These are phyloP conservation scores for Vitellaria paradoxa DNA, from an alignment of 179 eudicot species.

Conservation along the genomic window DNA sequence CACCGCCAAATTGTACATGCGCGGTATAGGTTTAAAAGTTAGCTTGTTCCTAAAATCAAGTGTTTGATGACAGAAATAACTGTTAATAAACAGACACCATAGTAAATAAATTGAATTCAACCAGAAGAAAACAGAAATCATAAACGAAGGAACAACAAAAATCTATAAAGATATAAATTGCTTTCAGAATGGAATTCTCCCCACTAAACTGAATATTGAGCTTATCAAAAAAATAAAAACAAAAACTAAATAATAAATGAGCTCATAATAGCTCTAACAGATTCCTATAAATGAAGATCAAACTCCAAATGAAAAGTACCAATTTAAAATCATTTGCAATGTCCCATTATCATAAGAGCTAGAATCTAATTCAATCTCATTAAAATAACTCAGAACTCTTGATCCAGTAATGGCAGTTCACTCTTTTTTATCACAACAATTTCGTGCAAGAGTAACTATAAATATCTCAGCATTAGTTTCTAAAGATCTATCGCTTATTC, in stretches of 20 bases:
- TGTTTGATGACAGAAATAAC: background rate
- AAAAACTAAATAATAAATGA: background rate
- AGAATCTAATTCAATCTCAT: background rate
- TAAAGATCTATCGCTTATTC: background rate
- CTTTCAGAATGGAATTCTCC: background rate
- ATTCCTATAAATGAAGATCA: background rate
- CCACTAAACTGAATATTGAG: background rate
- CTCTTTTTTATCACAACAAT: background rate
- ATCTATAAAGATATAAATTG: background rate
- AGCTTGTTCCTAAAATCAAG: background rate
- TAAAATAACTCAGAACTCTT: background rate
- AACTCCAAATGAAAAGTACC: background rate
- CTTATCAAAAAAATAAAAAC: background rate
- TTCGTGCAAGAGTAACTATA: background rate
- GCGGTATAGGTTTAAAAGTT: background rate
- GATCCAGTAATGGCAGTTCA: background rate
- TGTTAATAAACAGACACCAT: background rate
- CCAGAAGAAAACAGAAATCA: background rate
- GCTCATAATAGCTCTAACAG: constrained; percentile 3
- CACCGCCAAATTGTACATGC: background rate
- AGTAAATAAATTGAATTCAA: background rate
- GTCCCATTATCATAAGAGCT: background rate
- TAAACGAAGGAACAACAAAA: background rate
- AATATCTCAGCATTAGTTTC: background rate
- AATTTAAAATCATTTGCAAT: too few relatives aligned